Base-by-base conservation (phyloP, 257 asterid species). In the Paraleonurus japonicus region DNA sequence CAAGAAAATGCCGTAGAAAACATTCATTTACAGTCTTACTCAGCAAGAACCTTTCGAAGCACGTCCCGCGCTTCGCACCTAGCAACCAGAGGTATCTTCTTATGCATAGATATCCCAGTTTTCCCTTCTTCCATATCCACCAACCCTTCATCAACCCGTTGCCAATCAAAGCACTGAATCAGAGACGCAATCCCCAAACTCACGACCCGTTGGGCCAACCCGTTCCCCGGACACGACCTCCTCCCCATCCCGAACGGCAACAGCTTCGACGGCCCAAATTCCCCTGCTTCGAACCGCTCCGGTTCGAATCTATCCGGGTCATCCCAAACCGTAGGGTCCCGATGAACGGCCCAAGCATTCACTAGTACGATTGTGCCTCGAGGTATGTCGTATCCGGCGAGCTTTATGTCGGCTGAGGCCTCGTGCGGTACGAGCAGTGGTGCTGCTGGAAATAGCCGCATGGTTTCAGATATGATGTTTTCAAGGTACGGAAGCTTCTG, bases 211-310 rank as follows among this genome's bases (percentile, higher is more conserved):
- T 74, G 83, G 27, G 90, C 95, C 53, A 88, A 62, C 3, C 81
- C 86, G 7, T 45, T 33, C 3, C 97, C 97, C 0, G 96, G 93
- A 47, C 96, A 90, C 6, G 91, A 80, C 75, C 95, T 78, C 75
- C 95, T 80, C 5, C 96, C 96, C 86, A 85, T 79, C 41, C 95
- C 96, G 64, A 90, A 90, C 0, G 93, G 85, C 74, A 88, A 13
- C 41, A 86, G 20, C 75, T 82, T 81, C 8, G 66, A 23, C 3
- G 82, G 16, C 28, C 79, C 85, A 3, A 35, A 55, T 15, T 81
- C 75, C 12, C 45, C 78, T 0, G 12, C 74, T 35, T 82, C 80
- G 19, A 85, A 88, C 23, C 95, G 74, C 75, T 86, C 95, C 0
- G 95, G 96, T 27, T 67, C 64, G 73, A 90, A 88, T 11, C 76